Evolutionary conservation across 139 green algal genomes (phyloP).

Genomic region (Closterium sp.): DNA sequence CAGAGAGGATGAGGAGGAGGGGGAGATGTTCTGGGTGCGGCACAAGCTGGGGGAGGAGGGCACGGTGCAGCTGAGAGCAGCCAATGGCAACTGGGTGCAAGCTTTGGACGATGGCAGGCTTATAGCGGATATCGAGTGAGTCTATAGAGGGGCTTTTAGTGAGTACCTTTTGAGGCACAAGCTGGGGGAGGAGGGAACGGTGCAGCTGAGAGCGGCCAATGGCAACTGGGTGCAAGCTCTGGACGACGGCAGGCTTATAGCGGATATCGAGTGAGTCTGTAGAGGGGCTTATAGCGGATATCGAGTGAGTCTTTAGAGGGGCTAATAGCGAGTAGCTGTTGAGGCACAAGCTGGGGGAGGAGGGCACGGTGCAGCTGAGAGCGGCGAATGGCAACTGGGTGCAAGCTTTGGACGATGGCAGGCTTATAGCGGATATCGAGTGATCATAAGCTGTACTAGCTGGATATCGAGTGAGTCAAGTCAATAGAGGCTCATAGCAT

Average conservation of each 20-base stretch:
- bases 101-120: neutral
- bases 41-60: conserved; percentile 1
- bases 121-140: conserved; percentile 6
- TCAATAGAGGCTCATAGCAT: too few relatives aligned
- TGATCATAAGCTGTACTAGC: too few relatives aligned
- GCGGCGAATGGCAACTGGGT: too few relatives aligned
- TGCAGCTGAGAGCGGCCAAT: neutral
- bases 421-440: too few relatives aligned
- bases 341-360: too few relatives aligned
- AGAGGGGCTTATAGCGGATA: too few relatives aligned
- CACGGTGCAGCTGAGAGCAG: neutral
- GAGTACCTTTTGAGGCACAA: neutral
- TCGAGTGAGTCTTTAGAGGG: too few relatives aligned
- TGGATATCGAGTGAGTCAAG: too few relatives aligned
- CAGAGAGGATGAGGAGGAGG: neutral
- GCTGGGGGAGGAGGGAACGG: neutral
- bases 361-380: too few relatives aligned
- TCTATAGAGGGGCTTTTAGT: neutral
- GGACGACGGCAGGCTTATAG: neutral
- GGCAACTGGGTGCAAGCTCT: neutral
- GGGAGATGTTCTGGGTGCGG: conserved; percentile 1
- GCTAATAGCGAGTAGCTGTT: too few relatives aligned
- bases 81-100: neutral
- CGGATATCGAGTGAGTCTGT: too few relatives aligned
- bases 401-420: too few relatives aligned